Evolutionary conservation across 192 early-diverging fungal species (phyloP), one percentile per base, ranked within the genome.

Genomic region (Backusella tuberculispora): DNA sequence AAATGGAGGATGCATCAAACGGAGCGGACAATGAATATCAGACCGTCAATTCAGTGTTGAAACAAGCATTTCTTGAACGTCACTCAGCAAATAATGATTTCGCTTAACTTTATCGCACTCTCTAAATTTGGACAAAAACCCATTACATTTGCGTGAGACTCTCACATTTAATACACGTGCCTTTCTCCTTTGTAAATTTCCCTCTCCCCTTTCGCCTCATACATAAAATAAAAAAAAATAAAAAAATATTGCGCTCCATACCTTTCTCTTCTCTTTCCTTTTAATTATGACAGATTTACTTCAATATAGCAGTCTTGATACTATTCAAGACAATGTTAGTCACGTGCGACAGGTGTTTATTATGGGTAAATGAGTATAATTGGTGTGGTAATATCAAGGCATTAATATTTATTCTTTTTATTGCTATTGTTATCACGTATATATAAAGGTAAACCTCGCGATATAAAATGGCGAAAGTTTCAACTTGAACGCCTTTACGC

Each of bases 401-500:
- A 26, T 10, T 56, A 6, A 74, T 19, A 45, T 17, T 17, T 56
- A 15, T 13, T 21, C 5, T 74, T 46, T 26, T 68, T 42, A 43
- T 43, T 10, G 7, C 14, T 29, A 38, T 10, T 15, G 12, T 45
- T 45, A 46, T 10, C 8, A 40, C 2, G 38, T 24, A 66, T 15
- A 2, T 19, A 69, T 10, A 53, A 69, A 83, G 81, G 75, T 19
- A 74, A 86, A 44, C 80, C 89, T 24, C 75, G 72, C 10, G 76
- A 85, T n/a, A 46, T 89, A 5, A 66, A 67, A 5, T 87, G 80
- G 48, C 83, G 89, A 40, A 86, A 87, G 56, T 78, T 89, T 60
- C 93, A 92, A 76, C 84, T 95, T 45, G 76, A 85, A 46, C 86
- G 84, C 9, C 75, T 95, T 2, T 88, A 90, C 47, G 48, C 79